Evolutionary conservation across 805 yeast species (phyloP), one percentile per base, ranked within the genome.

Genomic region (Saccharomycopsis amapae): DNA sequence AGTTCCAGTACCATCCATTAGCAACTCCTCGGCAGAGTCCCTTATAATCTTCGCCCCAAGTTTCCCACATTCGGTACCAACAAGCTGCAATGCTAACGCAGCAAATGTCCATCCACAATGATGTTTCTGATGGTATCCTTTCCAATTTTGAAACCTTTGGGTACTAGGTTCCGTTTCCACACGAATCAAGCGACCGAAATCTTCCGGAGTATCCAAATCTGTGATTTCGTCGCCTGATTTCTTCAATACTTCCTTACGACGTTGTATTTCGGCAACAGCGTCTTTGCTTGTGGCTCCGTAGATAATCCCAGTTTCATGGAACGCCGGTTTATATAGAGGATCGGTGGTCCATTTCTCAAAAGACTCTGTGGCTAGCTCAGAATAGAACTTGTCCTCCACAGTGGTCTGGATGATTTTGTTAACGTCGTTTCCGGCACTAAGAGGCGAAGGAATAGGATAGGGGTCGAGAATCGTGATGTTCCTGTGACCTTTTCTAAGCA

Each of bases 401-500:
- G 54, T 47, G 34, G 59, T 51, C 31, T 61, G 62, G n/a, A 62
- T 55, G n/a, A 69, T 59, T 51, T 69, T 69, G 57, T 69, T 69
- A 24, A 62, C 62, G 50, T 68, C 73, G 44, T 66, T 62, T 9
- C 66, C 71, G 13, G 73, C 73, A 19, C 67, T 55, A 3, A 62
- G 37, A 2, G 64, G 62, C 1, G 72, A 67, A 1, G 72, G 72
- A 5, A 63, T 53, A 3, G 55, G 54, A 45, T 56, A 58, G 0
- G 63, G 61, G 43, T 66, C 71, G 2, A 65, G 32, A 10, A 62
- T 38, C 0, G 62, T 56, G 5, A 66, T 53, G 26, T 63, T 50
- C 35, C 52, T 55, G 40, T 58, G 56, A 1, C 70, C 71, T 25
- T 58, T 56, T 2, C 66, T 7, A 1, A 61, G 51, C 6, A 70